Conservation (phyloP, 371 early-diverging fungal genomes). For the Polyrhizophydium stewartii region DNA sequence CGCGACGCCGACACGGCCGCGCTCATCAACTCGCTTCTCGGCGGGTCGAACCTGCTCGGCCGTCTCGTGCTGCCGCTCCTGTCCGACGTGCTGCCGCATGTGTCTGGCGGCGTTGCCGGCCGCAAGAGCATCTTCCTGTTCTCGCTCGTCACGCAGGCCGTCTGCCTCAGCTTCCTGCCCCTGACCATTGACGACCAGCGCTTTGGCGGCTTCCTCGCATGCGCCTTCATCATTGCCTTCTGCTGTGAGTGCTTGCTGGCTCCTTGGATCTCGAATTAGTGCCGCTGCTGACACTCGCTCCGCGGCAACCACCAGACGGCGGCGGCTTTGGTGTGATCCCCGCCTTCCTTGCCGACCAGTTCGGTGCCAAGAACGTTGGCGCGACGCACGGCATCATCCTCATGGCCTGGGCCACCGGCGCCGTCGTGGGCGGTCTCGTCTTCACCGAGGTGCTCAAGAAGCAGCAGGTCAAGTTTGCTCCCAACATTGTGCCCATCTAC, state of each 20-base stretch:
- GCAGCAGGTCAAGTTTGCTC: slow-evolving; percentile 25
- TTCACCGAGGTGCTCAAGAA: slow-evolving; percentile 56
- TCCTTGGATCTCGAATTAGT: no score
- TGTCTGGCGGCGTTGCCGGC: slow-evolving; percentile 15
- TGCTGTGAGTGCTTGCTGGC: no score
- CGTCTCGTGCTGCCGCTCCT: slow-evolving; percentile 50
- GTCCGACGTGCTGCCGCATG: slow-evolving; percentile 40
- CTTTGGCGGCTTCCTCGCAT: slow-evolving; percentile 48
- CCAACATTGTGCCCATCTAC: slow-evolving; percentile 41
- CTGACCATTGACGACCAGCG: slow-evolving; percentile 37
- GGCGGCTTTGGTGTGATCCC: slow-evolving; percentile 64
- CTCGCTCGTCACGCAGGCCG: slow-evolving; percentile 45
- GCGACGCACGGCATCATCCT: slow-evolving; percentile 43
- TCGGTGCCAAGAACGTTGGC: slow-evolving; percentile 61
- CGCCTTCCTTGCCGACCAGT: slow-evolving; percentile 64
- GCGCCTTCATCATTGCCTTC: slow-evolving; percentile 23
- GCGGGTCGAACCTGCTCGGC: slow-evolving; percentile 60
- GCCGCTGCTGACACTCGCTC: background rate
- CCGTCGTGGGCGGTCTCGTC: slow-evolving; percentile 56
- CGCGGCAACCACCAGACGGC: slow-evolving; percentile 11
- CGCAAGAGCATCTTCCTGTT: slow-evolving; percentile 57
- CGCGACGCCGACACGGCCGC: slow-evolving; percentile 43
- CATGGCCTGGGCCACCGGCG: slow-evolving; percentile 60
- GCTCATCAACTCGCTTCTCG: slow-evolving; percentile 55
- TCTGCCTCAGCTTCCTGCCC: slow-evolving; percentile 47